phyloP scores from a whole-genome alignment of 1,284 basidiomycete species.

The Trametes versicolor region DNA sequence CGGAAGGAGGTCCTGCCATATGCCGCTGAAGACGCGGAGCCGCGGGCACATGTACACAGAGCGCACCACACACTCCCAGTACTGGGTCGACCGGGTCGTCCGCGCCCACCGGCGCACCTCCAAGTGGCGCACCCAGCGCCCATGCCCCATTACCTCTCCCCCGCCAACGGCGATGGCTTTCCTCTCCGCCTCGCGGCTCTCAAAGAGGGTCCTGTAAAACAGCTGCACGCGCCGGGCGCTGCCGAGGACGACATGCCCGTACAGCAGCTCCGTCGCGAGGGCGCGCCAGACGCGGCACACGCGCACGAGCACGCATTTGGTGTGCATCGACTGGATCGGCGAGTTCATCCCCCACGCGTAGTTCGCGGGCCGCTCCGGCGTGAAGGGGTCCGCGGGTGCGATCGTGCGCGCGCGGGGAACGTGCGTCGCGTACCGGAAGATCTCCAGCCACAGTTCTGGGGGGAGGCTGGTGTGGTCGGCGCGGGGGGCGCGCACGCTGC shows the following conservation, averaged over 20 bases:
- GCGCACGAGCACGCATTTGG: conserved; percentile 58
- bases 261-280: conserved; percentile 56
- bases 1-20: conserved; percentile 37
- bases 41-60: conserved; percentile 33
- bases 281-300: conserved; percentile 60
- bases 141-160: conserved; percentile 28
- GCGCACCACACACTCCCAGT: conserved; percentile 34
- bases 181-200: conserved; percentile 26
- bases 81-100: conserved; percentile 26
- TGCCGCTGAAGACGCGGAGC: conserved; percentile 37
- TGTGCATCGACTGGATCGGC: conserved; percentile 50
- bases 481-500: conserved; percentile 12
- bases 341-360: conserved; percentile 41
- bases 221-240: conserved; percentile 33
- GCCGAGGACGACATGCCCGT: conserved; percentile 52
- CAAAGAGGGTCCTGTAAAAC: conserved; percentile 33
- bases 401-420: conserved; percentile 45
- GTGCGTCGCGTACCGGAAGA: conserved; percentile 65
- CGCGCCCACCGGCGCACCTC: conserved; percentile 37
- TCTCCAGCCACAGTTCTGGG: conserved; percentile 64
- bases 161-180: conserved; percentile 4
- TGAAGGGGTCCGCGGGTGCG: conserved; percentile 38
- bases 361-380: conserved; percentile 40
- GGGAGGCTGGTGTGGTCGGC: conserved; percentile 48
- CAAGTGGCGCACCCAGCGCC: conserved; percentile 39